Base-by-base conservation (phyloP, 495 filamentous ascomycete genomes). In the Lepraria neglecta region DNA sequence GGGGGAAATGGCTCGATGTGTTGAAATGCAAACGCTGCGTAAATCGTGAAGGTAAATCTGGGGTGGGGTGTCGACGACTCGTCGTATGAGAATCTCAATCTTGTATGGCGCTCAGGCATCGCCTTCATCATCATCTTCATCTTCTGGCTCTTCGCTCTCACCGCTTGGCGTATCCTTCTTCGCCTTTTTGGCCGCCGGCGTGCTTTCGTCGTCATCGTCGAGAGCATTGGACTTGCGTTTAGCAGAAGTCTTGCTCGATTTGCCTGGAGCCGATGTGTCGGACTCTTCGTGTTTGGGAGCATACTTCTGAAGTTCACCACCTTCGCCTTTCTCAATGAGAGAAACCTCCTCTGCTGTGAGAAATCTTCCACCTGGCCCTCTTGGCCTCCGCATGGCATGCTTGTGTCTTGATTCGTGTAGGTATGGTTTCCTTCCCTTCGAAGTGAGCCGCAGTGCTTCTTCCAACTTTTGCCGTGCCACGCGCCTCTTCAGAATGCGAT, bases 341-440 rank as follows among this genome's bases (percentile, higher is more conserved):
- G 88, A 88, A 21, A 97, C 94, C 70, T 98, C 94, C 46, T 99
- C 94, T n/a, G 94, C 92, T 0, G 94, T 99, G 74, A 99, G 74
- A 80, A 99, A 99, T 38, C 94, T 83, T 42, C 94, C 94, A 52
- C 94, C 94, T n/a, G 94, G 94, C 12, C 94, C 94, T 70, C 94
- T 85, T 27, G 94, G 94, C 65, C 94, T 81, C 43, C 95, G 83
- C 94, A 99, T 99, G 10, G 94, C 94, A 72, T 99, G 94, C 68
- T 99, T 99, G 70, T 99, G 94, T 66, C 94, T 81, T n/a, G 94
- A 97, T 70, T 99, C 94, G 75, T 99, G 94, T 42, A 99, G 80
- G 66, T 99, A 99, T 9, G 94, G 94, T 72, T 97, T 97, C 38
- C 94, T 84, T 27, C 92, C 92, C 74, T 97, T 99, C 44, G 87